Percentiles rank a stretch among this genome's conserved stretches.
Evolutionary conservation across 805 yeast genomes (phyloP).

Genomic region (Candida maesae): DNA sequence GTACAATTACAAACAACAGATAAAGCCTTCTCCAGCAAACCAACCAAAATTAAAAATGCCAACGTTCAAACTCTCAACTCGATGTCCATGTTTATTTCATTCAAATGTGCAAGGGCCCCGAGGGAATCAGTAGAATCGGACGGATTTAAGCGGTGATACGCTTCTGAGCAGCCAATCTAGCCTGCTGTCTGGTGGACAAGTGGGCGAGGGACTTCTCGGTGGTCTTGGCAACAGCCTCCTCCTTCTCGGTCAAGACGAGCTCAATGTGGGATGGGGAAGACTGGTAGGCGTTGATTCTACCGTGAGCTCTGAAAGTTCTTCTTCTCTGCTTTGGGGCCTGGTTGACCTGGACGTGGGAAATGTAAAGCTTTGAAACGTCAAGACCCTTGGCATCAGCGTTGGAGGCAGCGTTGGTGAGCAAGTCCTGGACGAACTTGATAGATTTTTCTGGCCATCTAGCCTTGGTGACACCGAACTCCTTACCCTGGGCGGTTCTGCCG

Average conservation of each 20-base stretch:
- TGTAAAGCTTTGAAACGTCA: slow-evolving; percentile 88
- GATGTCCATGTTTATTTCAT: no score
- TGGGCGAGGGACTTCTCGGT: slow-evolving; percentile 63
- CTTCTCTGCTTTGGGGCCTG: slow-evolving; percentile 99
- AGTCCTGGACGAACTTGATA: slow-evolving; percentile 90
- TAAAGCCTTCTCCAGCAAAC: slow-evolving; percentile 8
- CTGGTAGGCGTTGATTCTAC: slow-evolving; percentile 99
- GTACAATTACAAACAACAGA: slow-evolving; percentile 15
- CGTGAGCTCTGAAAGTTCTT: slow-evolving; percentile 99
- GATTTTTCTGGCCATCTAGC: slow-evolving; percentile 99
- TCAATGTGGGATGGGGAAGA: slow-evolving; percentile 99
- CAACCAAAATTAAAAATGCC: slow-evolving; percentile 8
- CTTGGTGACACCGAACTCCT: slow-evolving; percentile 99
- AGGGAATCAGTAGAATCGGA: neutral
- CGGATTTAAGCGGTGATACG: slow-evolving; percentile 67
- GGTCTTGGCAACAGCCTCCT: slow-evolving; percentile 91
- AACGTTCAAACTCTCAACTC: neutral
- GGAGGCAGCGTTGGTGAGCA: slow-evolving; percentile 96
- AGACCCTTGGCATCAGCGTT: slow-evolving; percentile 99
- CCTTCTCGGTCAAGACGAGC: slow-evolving; percentile 92
- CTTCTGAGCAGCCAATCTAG: slow-evolving; percentile 86
- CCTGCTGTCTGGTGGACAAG: slow-evolving; percentile 88
- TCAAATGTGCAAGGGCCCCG: neutral
- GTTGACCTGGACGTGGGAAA: slow-evolving; percentile 99
- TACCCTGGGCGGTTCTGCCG: slow-evolving; percentile 99